Base-by-base conservation (phyloP, 805 yeast species). In the Pichia nakasei region DNA sequence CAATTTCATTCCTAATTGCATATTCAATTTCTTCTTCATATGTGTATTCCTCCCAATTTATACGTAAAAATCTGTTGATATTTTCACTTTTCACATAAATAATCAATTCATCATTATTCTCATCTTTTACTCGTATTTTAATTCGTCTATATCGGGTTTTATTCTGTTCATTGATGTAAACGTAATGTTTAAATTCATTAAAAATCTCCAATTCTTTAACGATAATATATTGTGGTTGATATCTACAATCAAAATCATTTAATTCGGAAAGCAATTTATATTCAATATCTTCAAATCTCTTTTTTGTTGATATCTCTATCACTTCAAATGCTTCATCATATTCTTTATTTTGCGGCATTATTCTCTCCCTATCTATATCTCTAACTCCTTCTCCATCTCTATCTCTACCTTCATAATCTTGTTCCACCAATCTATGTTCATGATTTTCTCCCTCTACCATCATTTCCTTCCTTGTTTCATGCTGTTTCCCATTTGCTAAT, bases 61-160 rank as follows among this genome's bases (percentile, higher is more conserved):
- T 36, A 3, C 20, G 11, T 18, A 44, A 22, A 36, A 44, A 44
- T 4, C 9, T 35, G 3, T 31, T 18, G 15, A 48, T 33, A 18
- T 42, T 22, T 1, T 4, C 33, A 19, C 22, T 43, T 15, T 13
- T 22, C 3, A 48, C 26, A 8, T 24, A 22, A 9, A 48, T 4
- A 4, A 41, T 11, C 4, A 45, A 17, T 2, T 9, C 17, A 35
- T 45, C 19, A 2, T 22, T 26, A 4, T 21, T 22, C 11, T 45
- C 43, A 34, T 48, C 51, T 5, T 18, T 11, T 1, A 48, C 34
- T 20, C 26, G 27, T 9, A 48, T 6, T 32, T 40, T 44, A 12
- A 45, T 26, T 21, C 39, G 32, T 18, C 38, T 45, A 3, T 37
- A 21, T 19, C 36, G 18, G 5, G 38, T 34, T 22, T 21, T 15